These are phyloP conservation scores for Fusarium coicis DNA, from an alignment of 2,329 filamentous ascomycete genomes.

Conservation along the genomic window DNA sequence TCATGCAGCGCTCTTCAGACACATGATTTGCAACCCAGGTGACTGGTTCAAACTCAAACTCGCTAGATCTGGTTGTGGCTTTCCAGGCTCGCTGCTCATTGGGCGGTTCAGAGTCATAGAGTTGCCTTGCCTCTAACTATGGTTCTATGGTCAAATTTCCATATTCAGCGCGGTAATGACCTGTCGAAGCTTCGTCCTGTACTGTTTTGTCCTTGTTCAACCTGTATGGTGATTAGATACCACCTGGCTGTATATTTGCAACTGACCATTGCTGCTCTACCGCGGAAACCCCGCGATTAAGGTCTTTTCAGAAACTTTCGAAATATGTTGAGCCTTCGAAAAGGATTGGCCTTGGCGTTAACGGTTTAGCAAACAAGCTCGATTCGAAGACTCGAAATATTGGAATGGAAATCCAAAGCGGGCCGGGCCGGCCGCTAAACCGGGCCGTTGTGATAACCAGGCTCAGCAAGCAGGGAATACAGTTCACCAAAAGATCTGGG, in stretches of 20 bases:
- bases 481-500: slow-evolving; percentile 10
- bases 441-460: slow-evolving; percentile 40
- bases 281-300: not conserved
- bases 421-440: slow-evolving; percentile 42
- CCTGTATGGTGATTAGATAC: slow-evolving; percentile 8
- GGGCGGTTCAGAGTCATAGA: slow-evolving; percentile 25
- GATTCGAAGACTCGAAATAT: slow-evolving; percentile 4
- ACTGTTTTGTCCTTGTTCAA: not conserved
- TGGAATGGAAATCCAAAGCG: slow-evolving; percentile 34
- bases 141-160: slow-evolving; percentile 22
- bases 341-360: not conserved
- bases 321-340: not conserved
- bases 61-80: slow-evolving; percentile 27
- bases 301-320: not conserved
- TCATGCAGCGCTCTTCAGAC: slow-evolving; percentile 41
- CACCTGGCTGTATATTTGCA: slow-evolving; percentile 10
- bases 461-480: slow-evolving; percentile 24
- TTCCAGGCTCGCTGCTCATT: slow-evolving; percentile 24
- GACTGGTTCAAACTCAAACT: slow-evolving; percentile 37
- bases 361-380: slow-evolving; percentile 4
- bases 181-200: slow-evolving; percentile 16
- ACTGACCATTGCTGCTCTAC: slow-evolving; percentile 22
- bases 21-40: slow-evolving; percentile 49
- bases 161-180: slow-evolving; percentile 12
- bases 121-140: slow-evolving; percentile 30